Conservation (phyloP, 2,329 filamentous ascomycete species). For the Mycosphaerella sp. region DNA sequence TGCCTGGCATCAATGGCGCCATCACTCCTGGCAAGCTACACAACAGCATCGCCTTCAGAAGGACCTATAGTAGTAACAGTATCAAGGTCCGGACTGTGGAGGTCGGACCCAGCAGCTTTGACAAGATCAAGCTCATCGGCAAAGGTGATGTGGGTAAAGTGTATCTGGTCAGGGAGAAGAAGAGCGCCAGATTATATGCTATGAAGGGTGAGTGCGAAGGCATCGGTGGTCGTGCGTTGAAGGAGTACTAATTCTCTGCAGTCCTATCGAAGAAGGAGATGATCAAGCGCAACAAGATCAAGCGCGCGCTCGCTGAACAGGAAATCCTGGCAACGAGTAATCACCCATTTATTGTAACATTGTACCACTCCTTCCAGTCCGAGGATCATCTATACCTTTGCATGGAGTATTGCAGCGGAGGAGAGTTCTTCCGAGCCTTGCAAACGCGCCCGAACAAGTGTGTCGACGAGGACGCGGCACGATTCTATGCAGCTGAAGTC, state of each 20-base stretch:
- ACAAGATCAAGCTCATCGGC: conserved; percentile 99
- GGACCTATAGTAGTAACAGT: conserved; percentile 98
- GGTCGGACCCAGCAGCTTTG: conserved; percentile 89
- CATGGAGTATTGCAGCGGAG: conserved; percentile 99
- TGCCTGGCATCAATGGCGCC: conserved; percentile 50
- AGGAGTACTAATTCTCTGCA: conserved; percentile 36
- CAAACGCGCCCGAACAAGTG: conserved; percentile 97
- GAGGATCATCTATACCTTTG: conserved; percentile 98
- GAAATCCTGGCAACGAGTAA: conserved; percentile 98
- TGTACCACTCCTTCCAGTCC: conserved; percentile 98
- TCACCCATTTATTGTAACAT: conserved; percentile 95
- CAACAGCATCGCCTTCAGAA: conserved; percentile 67
- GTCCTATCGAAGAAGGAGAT: conserved; percentile 99
- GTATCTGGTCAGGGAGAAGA: conserved; percentile 95
- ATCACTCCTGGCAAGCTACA: conserved; percentile 60
- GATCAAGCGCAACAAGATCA: conserved; percentile 99
- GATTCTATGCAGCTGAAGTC: conserved; percentile 96
- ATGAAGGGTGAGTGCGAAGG: conserved; percentile 79
- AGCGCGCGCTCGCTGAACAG: conserved; percentile 92
- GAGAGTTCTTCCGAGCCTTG: conserved; percentile 94
- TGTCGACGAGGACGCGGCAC: conserved; percentile 90
- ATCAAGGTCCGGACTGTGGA: conserved; percentile 98
- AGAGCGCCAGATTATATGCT: conserved; percentile 87
- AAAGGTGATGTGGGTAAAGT: conserved; percentile 99
- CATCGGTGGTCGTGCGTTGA: too few relatives aligned